Conservation (phyloP, 495 filamentous ascomycete genomes). For the Neurospora tetrasperma region DNA sequence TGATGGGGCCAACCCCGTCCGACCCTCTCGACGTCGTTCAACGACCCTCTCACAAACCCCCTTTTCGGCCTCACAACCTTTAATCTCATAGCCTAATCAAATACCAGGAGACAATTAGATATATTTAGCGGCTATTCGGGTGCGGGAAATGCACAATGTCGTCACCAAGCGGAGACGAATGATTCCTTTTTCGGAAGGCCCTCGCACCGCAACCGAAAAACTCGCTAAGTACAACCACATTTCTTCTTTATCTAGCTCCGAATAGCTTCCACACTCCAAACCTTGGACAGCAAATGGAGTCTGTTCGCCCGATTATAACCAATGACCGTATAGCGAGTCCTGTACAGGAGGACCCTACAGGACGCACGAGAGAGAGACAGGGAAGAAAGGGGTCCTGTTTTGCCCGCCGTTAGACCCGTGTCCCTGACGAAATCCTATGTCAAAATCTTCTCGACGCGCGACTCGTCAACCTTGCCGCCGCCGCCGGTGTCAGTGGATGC, state of each 20-base stretch:
- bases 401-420: not conserved
- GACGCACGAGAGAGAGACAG: not conserved
- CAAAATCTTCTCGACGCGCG: not conserved
- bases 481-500: not conserved
- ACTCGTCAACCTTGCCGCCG: not conserved
- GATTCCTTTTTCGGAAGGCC: not conserved
- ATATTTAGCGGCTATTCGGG: not conserved
- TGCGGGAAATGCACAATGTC: not conserved
- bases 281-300: not conserved
- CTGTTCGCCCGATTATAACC: not conserved
- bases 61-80: not conserved
- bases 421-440: too few species aligned
- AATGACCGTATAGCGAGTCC: not conserved
- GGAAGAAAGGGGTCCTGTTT: not conserved
- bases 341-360: too few species aligned
- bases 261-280: not conserved
- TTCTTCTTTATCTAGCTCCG: not conserved
- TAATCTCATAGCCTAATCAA: not conserved
- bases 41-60: not conserved
- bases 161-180: not conserved
- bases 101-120: not conserved
- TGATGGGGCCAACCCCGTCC: not conserved
- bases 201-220: not conserved
- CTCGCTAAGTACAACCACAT: not conserved
- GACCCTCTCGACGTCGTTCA: not conserved